Evolutionary conservation across 2,329 filamentous ascomycete species (phyloP), one percentile per base, ranked within the genome.

Genomic region (Trichoderma guizhouense): DNA sequence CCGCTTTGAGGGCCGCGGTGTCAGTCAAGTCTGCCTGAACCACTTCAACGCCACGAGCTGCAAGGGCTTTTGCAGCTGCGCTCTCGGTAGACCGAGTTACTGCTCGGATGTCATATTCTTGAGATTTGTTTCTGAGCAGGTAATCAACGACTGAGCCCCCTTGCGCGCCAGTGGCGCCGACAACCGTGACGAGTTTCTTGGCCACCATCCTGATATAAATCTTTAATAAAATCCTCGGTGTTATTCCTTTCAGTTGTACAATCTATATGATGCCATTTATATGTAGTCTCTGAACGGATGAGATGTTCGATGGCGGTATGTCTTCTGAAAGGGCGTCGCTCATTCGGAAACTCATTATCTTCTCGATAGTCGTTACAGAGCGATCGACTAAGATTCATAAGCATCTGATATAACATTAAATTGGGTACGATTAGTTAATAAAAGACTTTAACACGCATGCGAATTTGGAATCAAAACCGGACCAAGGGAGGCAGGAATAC

Each of bases 151-250:
- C 79, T 55, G 77, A 78, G 39, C 78, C 76, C 9, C 79, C 79
- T 34, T 80, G 79, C 7, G 74, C 58, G 36, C 79, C 79, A 36
- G 78, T 81, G 36, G 79, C 76, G 12, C 79, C 79, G 69, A 77
- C 79, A 15, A 81, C 76, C 39, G 80, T 79, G 39, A 81, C 72
- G 71, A 79, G 57, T 65, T 77, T 79, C 53, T 76, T 55, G 61
- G 77, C 66, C 65, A 76, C 71, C 78, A 80, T 80, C 3, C 1
- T n/a, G 39, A 43, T 43, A 43, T 4, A n/a, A n/a, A 43, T n/a
- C 7, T 43, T 43, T 18, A 3, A 43, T 18, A 43, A 3, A 43
- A 39, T 8, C 4, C 7, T 18, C 0, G 7, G 36, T 6, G 34
- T 3, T 36, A 6, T 15, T 39, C 2, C 12, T 39, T 39, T 3